Evolutionary conservation across 1,284 basidiomycete genomes (phyloP), one percentile per base, ranked within the genome.

Genomic region (Ustilago vetiveriae): DNA sequence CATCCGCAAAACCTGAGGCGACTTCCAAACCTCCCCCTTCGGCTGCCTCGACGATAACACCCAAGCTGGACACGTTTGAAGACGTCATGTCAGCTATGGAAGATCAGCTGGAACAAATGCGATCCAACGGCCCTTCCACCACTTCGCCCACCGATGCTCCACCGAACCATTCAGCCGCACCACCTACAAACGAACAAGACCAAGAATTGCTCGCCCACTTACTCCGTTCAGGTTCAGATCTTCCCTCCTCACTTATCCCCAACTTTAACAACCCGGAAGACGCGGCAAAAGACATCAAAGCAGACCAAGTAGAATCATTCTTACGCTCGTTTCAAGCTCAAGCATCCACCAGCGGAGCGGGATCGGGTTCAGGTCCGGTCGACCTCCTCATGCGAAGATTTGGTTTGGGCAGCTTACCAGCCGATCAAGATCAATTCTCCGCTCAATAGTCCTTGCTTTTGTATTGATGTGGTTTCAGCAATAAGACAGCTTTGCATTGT

Each of bases 81-180:
- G 37, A 36, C 35, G 67, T 70, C 14, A 70, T 70, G 67, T 16
- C 47, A 3, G 67, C 50, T 11, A 70, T 70, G 67, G 62, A 70
- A 17, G 16, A 29, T 11, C 47, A 54, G 17, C 40, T 69, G 38
- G 30, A 45, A n/a, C 32, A 40, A 3, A 17, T 49, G 8, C 40
- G 30, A 26, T 47, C 48, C 0, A 33, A 10, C 19, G n/a, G 4
- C 27, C 19, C 21, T 27, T 7, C 40, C 29, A 2, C 39, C 5
- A 7, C 43, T 3, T 36, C 54, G 3, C 39, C 24, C 14, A 14
- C 30, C n/a, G 2, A 21, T 3, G 27, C 27, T 21, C 17, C 26
- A 3, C 16, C 36, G 3, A 7, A 16, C 16, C 4, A 24, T 9
- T 6, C 29, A 3, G 3, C 32, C 9, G 33, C 11, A 14, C 13